Base-by-base conservation (phyloP, 2,329 filamentous ascomycete species). In the Graphilbum sp. region DNA sequence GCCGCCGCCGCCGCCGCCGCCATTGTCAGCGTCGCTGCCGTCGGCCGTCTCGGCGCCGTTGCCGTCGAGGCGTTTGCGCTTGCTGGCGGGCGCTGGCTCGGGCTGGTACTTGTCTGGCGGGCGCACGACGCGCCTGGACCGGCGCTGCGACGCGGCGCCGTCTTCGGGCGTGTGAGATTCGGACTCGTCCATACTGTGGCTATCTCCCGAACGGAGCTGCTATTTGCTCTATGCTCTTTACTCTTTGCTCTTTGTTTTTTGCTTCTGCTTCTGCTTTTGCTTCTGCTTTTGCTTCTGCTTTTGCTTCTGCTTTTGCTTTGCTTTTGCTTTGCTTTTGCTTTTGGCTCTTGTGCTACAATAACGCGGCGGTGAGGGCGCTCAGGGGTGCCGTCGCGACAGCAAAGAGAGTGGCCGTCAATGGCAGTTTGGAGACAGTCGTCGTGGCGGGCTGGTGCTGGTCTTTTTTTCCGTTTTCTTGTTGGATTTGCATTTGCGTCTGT, bases 121-220 rank as follows among this genome's bases (percentile, higher is more conserved):
- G 51, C 63, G 70, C 44, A 72, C 65, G 61, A 75, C 73, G 71
- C 74, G 74, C 72, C 74, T 72, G 29, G 76, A 81, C 47, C 74
- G 72, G 56, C 77, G 75, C 64, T 69, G 67, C 58, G 66, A 62
- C 51, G 63, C 62, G 42, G 61, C 57, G 44, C 65, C 33, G 27
- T 25, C 24, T 3, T 40, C 23, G 15, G 13, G 17, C 11, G 24
- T 24, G 18, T 23, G 9, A 15, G 9, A 23, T 6, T 19, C 25
- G 12, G 37, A 17, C 23, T 30, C 29, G 37, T 38, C 32, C 12
- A 35, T 23, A 11, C 25, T 32, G 10, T 25, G 24, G 23, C 29
- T 34, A 10, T 29, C 5, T 15, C 13, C 27, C 11, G 21, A 24
- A 24, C 11, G 21, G 21, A 24, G 21, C 15, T 34, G 23, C 11